phyloP scores from a whole-genome alignment of 192 early-diverging fungal genomes.

The Umbelopsis ramanniana region DNA sequence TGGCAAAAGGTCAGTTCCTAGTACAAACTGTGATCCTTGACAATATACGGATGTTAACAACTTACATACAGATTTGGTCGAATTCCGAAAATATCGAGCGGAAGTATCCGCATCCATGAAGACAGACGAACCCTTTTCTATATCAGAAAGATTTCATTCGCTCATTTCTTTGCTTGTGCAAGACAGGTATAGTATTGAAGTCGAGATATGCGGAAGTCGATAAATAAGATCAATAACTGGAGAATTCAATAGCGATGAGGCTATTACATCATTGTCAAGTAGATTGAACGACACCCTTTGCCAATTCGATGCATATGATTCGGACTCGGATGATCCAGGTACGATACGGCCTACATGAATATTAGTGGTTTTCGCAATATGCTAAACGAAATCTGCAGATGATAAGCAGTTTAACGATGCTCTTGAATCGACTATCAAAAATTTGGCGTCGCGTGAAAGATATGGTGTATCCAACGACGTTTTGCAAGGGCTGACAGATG shows the following conservation, averaged over 20 bases:
- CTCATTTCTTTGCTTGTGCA: slow-evolving; percentile 7
- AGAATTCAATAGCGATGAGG: slow-evolving; percentile 30
- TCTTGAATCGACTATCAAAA: slow-evolving; percentile 9
- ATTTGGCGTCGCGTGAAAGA: slow-evolving; percentile 7
- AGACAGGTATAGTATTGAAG: slow-evolving; percentile 19
- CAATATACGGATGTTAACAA: neutral
- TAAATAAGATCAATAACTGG: neutral
- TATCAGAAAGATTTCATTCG: slow-evolving; percentile 12
- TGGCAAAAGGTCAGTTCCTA: slow-evolving; percentile 18
- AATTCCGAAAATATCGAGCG: slow-evolving; percentile 21
- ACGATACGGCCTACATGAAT: too few species aligned
- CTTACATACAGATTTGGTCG: slow-evolving; percentile 15
- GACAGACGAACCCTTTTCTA: neutral
- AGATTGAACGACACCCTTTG: slow-evolving; percentile 32
- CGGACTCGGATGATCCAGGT: slow-evolving; percentile 9
- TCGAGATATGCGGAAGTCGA: neutral
- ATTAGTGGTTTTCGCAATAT: neutral
- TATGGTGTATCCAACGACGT: slow-evolving; percentile 19
- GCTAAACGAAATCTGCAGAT: neutral
- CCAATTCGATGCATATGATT: slow-evolving; percentile 33
- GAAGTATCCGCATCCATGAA: neutral
- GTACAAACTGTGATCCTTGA: neutral
- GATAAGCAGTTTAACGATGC: neutral
- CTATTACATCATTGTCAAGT: slow-evolving; percentile 13
- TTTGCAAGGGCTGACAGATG: neutral